phyloP scores from a whole-genome alignment of 176 grass and related monocot genomes.

The Elaeis guineensis region DNA sequence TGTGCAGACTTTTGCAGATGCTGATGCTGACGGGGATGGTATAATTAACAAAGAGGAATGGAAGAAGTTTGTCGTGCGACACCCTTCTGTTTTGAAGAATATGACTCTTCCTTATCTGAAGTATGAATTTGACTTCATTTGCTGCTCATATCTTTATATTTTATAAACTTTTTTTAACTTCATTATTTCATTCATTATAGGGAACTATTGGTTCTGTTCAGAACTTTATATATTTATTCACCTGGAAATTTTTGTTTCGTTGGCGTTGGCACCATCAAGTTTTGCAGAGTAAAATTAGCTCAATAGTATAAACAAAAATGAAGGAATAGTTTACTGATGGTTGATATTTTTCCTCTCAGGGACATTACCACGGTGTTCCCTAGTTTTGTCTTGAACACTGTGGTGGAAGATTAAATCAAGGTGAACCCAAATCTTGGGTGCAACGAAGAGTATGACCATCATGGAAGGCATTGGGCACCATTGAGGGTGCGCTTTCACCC shows the following conservation, averaged over 20 bases:
- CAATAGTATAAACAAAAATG: not conserved
- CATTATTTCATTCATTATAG: not conserved
- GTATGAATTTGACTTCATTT: slow-evolving; percentile 19
- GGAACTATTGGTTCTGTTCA: not conserved
- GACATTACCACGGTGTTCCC: slow-evolving; percentile 46
- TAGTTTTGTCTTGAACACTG: slow-evolving; percentile 58
- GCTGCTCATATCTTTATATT: not conserved
- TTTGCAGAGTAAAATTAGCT: not conserved
- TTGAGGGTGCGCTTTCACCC: too few relatives aligned
- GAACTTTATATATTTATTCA: not conserved
- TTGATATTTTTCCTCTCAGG: slow-evolving; percentile 18
- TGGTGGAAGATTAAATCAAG: slow-evolving; percentile 36
- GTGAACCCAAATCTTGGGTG: too few relatives aligned
- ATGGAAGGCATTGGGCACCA: too few relatives aligned
- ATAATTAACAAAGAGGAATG: slow-evolving; percentile 61
- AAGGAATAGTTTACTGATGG: not conserved
- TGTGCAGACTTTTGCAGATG: slow-evolving; percentile 50
- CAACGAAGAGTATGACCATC: too few relatives aligned
- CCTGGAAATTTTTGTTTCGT: not conserved
- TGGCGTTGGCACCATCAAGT: not conserved
- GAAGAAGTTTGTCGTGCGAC: slow-evolving; percentile 36
- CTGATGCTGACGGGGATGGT: slow-evolving; percentile 39
- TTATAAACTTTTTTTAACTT: not conserved
- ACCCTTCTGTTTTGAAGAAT: slow-evolving; percentile 59
- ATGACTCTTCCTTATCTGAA: slow-evolving; percentile 58